phyloP scores from a whole-genome alignment of 495 filamentous ascomycete species.

The Aspergillus baeticus region DNA sequence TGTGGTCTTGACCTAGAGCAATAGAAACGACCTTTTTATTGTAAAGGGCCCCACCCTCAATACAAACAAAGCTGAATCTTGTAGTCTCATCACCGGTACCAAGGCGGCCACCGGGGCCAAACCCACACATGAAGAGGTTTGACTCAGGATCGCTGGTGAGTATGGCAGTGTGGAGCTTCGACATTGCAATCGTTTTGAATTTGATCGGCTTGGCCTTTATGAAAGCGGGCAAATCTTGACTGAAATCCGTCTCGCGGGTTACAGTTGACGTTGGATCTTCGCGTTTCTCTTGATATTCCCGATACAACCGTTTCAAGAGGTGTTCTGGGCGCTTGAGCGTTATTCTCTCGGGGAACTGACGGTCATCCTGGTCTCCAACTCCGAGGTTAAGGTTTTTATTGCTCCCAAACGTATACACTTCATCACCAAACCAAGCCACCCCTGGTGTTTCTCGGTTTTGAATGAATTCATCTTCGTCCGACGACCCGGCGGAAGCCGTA shows the following conservation, averaged over 20 bases:
- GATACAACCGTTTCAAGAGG: constrained; percentile 66
- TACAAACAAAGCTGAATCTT: constrained; percentile 75
- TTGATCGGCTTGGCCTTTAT: constrained; percentile 67
- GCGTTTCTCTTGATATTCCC: constrained; percentile 50
- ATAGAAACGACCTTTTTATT: constrained; percentile 69
- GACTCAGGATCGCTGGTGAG: constrained; percentile 86
- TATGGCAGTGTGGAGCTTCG: constrained; percentile 89
- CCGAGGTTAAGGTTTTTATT: constrained; percentile 93
- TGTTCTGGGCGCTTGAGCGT: constrained; percentile 75
- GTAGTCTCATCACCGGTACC: constrained; percentile 90
- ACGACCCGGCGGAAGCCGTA: constrained; percentile 32
- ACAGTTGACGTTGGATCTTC: constrained; percentile 25
- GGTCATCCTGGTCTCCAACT: constrained; percentile 88
- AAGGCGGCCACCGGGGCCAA: constrained; percentile 85
- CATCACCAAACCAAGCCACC: constrained; percentile 64
- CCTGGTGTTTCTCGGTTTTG: constrained; percentile 34
- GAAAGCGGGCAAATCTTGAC: constrained; percentile 60
- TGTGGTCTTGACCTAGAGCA: constrained; percentile 88
- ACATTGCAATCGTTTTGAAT: constrained; percentile 76
- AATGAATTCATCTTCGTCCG: constrained; percentile 35
- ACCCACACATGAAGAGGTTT: constrained; percentile 91
- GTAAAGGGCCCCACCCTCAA: constrained; percentile 68
- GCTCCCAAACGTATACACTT: constrained; percentile 89
- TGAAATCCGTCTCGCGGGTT: constrained; percentile 19
- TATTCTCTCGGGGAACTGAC: constrained; percentile 87